phyloP scores from a whole-genome alignment of 2,329 filamentous ascomycete species.

The Aspergillus uvarum region DNA sequence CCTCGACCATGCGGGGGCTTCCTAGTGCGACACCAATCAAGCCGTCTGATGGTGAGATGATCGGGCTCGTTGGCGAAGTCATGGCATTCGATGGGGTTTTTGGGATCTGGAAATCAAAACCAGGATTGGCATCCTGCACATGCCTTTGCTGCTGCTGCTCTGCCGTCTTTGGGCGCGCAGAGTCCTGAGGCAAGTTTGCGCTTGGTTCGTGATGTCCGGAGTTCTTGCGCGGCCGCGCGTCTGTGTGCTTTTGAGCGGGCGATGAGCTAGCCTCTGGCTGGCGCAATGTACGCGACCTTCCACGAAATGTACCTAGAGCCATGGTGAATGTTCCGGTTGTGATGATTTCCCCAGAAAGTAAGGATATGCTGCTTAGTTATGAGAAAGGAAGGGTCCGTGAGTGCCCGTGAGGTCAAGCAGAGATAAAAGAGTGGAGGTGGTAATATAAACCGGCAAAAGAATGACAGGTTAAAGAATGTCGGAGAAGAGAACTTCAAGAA shows the following conservation, averaged over 20 bases:
- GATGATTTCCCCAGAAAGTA: neutral
- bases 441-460: conserved; percentile 3
- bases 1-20: conserved; percentile 55
- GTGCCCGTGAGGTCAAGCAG: neutral
- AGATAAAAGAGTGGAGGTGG: neutral
- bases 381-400: neutral
- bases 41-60: conserved; percentile 37
- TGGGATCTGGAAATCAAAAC: conserved; percentile 34
- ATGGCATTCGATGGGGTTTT: conserved; percentile 28
- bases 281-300: conserved; percentile 30
- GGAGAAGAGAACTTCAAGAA: conserved; percentile 19
- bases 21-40: conserved; percentile 73
- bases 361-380: neutral
- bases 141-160: conserved; percentile 18
- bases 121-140: conserved; percentile 8
- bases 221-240: conserved; percentile 34
- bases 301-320: conserved; percentile 30
- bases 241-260: conserved; percentile 33
- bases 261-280: conserved; percentile 30
- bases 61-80: conserved; percentile 14
- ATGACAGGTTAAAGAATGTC: conserved; percentile 10
- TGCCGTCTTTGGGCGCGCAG: conserved; percentile 23
- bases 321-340: conserved; percentile 20
- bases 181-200: conserved; percentile 16
- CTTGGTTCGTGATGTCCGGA: conserved; percentile 20